Evolutionary conservation across 2,329 filamentous ascomycete genomes (phyloP).

Genomic region (Cercospora citrullina): DNA sequence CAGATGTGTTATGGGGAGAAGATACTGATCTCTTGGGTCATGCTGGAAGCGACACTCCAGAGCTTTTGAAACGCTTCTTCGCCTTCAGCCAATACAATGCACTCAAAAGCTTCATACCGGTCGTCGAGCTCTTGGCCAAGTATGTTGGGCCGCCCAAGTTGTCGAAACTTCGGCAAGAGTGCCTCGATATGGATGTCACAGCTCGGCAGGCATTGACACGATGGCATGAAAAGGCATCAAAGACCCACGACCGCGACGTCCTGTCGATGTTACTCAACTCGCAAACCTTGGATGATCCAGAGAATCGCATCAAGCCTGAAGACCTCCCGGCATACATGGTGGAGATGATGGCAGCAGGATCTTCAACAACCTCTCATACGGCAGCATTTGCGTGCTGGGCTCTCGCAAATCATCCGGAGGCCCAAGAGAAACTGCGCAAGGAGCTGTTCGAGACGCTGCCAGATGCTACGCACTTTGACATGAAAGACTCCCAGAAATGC

Average conservation of each 20-base stretch:
- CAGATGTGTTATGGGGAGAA: slow-evolving; percentile 26
- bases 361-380: slow-evolving; percentile 24
- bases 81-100: slow-evolving; percentile 26
- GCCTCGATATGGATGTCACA: background rate
- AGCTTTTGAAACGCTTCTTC: slow-evolving; percentile 21
- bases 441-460: slow-evolving; percentile 16
- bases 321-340: slow-evolving; percentile 27
- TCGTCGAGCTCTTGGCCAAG: slow-evolving; percentile 13
- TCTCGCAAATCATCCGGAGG: slow-evolving; percentile 16
- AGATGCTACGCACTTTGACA: slow-evolving; percentile 5
- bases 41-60: slow-evolving; percentile 9
- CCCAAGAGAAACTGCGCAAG: slow-evolving; percentile 6
- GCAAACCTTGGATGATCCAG: background rate
- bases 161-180: background rate
- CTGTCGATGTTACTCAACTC: background rate
- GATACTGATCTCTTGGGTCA: slow-evolving; percentile 14
- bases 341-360: slow-evolving; percentile 26
- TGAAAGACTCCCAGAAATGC: slow-evolving; percentile 12
- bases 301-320: background rate
- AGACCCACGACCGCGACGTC: background rate
- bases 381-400: slow-evolving; percentile 19
- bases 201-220: background rate
- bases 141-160: slow-evolving; percentile 9
- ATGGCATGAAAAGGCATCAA: background rate
- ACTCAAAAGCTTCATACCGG: slow-evolving; percentile 24